Base-by-base conservation (phyloP, 805 yeast species). In the Sugiyamaella floridensis region DNA sequence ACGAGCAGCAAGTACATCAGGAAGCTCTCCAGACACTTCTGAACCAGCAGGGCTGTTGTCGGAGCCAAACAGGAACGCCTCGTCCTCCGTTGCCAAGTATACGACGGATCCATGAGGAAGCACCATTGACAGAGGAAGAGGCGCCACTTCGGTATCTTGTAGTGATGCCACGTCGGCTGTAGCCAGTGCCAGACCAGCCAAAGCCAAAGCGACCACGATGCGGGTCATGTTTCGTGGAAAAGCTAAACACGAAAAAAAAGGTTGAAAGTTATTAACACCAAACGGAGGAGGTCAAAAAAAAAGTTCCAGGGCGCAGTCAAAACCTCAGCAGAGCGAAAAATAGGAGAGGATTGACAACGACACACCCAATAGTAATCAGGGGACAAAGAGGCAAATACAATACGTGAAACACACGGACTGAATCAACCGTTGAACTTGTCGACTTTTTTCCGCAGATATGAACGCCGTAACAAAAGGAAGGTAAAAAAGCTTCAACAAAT, bases 21-120 rank as follows among this genome's bases (percentile, higher is more conserved):
- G n/a, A n/a, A 8, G 12, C 10, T 32, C n/a, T 14, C n/a, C 37
- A 14, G 37, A 14, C n/a, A 32, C 37, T 5, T 10, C n/a, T 10
- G 37, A 11, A 8, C n/a, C 37, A 11, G 12, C 37, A 14, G 37
- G 9, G 9, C n/a, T 4, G 37, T 4, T 11, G 9, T 11, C 37
- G 8, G 37, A 11, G 37, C 37, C 37, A 8, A 32, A 32, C 37
- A 11, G 37, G 37, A 20, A 20, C n/a, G 34, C 18, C 19, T 48
- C 51, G 9, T 48, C 51, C 16, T 48, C 51, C 14, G 51, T 20
- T 6, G 51, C 51, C 19, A 48, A 41, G 22, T 41, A 22, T 18
- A 48, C 41, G 26, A 42, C 29, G 16, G 51, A 45, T 22, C 41
- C 28, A 14, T 48, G 26, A 42, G 51, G 40, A 26, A 34, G 15